These are phyloP conservation scores for Escallonia rubra DNA, from an alignment of 129 eudicot species.

Conservation along the genomic window DNA sequence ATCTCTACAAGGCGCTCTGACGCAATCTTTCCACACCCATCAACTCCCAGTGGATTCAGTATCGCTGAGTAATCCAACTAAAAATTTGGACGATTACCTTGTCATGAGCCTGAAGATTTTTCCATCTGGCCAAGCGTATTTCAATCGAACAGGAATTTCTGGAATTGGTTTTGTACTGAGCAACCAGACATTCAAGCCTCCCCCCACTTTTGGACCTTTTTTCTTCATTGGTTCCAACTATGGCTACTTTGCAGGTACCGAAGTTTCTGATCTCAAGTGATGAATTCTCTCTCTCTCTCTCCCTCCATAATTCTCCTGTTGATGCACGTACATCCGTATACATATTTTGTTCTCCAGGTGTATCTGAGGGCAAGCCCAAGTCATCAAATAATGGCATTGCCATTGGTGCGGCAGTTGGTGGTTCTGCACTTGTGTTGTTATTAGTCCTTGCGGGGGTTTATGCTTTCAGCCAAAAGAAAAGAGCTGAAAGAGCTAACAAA, in stretches of 20 bases:
- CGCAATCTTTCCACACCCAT: slow-evolving; percentile 17
- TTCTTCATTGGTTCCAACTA: slow-evolving; percentile 39
- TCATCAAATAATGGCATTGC: slow-evolving; percentile 36
- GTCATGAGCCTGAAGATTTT: slow-evolving; percentile 42
- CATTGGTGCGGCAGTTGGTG: slow-evolving; percentile 38
- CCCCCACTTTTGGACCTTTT: slow-evolving; percentile 56
- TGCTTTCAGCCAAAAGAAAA: slow-evolving; percentile 39
- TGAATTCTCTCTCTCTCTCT: neutral
- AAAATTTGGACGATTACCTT: slow-evolving; percentile 39
- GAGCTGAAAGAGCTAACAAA: slow-evolving; percentile 36
- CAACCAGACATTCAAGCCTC: slow-evolving; percentile 68
- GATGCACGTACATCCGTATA: neutral
- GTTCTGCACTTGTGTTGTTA: slow-evolving; percentile 35
- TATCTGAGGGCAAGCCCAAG: slow-evolving; percentile 16
- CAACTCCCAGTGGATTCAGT: slow-evolving; percentile 58
- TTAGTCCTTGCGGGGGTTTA: slow-evolving; percentile 47
- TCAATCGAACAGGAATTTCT: slow-evolving; percentile 52
- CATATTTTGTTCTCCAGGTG: slow-evolving; percentile 17
- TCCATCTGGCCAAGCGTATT: slow-evolving; percentile 50
- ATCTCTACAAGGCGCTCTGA: slow-evolving; percentile 28
- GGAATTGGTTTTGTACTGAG: slow-evolving; percentile 47
- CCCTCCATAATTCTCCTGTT: neutral
- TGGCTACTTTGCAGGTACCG: slow-evolving; percentile 46
- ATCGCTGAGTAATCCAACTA: slow-evolving; percentile 42
- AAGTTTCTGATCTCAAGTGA: neutral